phyloP scores from a whole-genome alignment of 129 eudicot species.

The Escallonia herrerae region DNA sequence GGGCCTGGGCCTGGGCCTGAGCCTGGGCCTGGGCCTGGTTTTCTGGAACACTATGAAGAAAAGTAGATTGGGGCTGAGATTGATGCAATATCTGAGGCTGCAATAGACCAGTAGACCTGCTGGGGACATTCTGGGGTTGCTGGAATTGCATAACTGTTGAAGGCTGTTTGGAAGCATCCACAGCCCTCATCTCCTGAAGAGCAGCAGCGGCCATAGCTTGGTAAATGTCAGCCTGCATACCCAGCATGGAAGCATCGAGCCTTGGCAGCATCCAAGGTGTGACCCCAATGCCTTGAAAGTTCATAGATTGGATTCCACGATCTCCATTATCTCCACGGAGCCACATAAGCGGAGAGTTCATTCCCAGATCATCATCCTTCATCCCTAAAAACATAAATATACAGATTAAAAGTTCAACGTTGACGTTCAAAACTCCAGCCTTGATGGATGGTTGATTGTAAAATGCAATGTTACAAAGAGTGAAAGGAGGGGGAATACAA shows the following conservation, averaged over 20 bases:
- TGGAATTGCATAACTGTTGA: slow-evolving; percentile 55
- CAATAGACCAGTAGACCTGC: slow-evolving; percentile 28
- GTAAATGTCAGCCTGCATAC: slow-evolving; percentile 67
- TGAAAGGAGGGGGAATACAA: no score
- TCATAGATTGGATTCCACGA: slow-evolving; percentile 52
- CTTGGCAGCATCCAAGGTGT: slow-evolving; percentile 80
- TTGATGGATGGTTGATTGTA: not conserved
- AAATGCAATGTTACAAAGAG: not conserved
- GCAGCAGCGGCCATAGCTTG: slow-evolving; percentile 83
- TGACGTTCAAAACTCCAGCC: not conserved
- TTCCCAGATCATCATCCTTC: slow-evolving; percentile 54
- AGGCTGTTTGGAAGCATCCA: slow-evolving; percentile 49
- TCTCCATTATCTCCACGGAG: slow-evolving; percentile 62
- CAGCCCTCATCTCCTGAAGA: slow-evolving; percentile 57
- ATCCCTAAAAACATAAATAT: slow-evolving; percentile 33
- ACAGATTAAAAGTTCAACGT: not conserved
- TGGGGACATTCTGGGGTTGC: slow-evolving; percentile 38
- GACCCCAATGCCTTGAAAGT: slow-evolving; percentile 63
- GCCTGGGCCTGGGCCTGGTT: slow-evolving; percentile 30
- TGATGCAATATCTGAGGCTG: slow-evolving; percentile 58
- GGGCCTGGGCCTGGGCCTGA: slow-evolving; percentile 2
- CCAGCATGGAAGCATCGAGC: slow-evolving; percentile 58
- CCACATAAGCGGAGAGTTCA: slow-evolving; percentile 76
- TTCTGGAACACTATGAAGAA: slow-evolving; percentile 18
- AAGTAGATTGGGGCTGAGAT: slow-evolving; percentile 32